Percentiles rank a stretch among this genome's conserved stretches.
Conservation (phyloP, 192 early-diverging fungal genomes). For the Chytriomyces hyalinus region DNA sequence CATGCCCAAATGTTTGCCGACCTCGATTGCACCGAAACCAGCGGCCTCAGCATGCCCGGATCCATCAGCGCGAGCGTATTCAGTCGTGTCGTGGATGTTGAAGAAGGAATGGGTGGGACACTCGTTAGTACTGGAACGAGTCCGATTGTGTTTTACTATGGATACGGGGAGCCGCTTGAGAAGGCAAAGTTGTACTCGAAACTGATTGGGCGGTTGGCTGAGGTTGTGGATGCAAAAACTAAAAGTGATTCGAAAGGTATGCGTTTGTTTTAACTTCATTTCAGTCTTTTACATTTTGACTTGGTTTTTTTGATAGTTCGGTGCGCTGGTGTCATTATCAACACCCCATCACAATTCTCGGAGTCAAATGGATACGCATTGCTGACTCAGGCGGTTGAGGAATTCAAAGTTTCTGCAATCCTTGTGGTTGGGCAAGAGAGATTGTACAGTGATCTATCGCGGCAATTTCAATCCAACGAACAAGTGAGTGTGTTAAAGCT, state of each 20-base stretch:
- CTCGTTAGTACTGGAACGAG: slow-evolving; percentile 71
- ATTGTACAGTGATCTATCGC: slow-evolving; percentile 80
- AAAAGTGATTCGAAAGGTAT: slow-evolving; percentile 62
- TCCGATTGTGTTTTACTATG: slow-evolving; percentile 92
- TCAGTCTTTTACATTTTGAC: not conserved
- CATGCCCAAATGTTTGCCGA: slow-evolving; percentile 82
- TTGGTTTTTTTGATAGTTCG: slow-evolving; percentile 45
- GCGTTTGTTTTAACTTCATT: not conserved
- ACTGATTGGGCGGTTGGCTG: slow-evolving; percentile 67
- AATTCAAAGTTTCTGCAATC: slow-evolving; percentile 67
- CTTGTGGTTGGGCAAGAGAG: slow-evolving; percentile 93
- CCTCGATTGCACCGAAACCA: slow-evolving; percentile 80
- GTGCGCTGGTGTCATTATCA: slow-evolving; percentile 80
- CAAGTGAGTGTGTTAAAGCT: slow-evolving; percentile 80
- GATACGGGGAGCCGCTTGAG: slow-evolving; percentile 73
- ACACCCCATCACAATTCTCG: slow-evolving; percentile 80
- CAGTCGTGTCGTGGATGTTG: slow-evolving; percentile 78
- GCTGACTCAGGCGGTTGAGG: slow-evolving; percentile 73
- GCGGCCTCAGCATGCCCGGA: slow-evolving; percentile 72
- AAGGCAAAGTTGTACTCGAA: slow-evolving; percentile 83
- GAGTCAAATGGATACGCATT: slow-evolving; percentile 76
- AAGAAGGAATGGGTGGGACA: slow-evolving; percentile 78
- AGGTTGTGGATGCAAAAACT: slow-evolving; percentile 66
- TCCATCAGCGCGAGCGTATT: slow-evolving; percentile 81
- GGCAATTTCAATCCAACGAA: slow-evolving; percentile 54